These are phyloP conservation scores for Pseudotsuga menziesii DNA, from an alignment of 75 land plant genomes.

Conservation along the genomic window DNA sequence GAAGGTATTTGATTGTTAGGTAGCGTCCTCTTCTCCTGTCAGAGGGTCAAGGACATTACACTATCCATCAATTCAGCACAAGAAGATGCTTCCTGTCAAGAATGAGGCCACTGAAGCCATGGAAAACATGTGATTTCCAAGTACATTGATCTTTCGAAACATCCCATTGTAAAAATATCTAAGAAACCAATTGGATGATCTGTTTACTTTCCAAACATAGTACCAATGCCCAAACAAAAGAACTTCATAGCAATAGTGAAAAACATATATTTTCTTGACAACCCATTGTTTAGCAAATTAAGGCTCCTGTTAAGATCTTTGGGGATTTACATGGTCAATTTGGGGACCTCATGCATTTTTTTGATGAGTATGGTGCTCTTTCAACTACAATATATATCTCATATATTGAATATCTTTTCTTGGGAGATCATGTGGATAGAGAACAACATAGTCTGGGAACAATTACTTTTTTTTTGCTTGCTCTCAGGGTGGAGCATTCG, in stretches of 20 bases:
- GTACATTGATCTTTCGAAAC: too few species aligned
- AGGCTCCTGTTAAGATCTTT: constrained; percentile 23
- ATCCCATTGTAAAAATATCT: too few species aligned
- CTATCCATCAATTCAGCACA: too few species aligned
- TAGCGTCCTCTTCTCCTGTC: too few species aligned
- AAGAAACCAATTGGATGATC: too few species aligned
- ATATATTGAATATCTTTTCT: constrained; percentile 27
- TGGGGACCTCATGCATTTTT: constrained; percentile 24
- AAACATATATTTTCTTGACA: constrained; percentile 12
- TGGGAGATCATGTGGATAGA: constrained; percentile 26
- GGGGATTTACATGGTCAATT: constrained; percentile 28
- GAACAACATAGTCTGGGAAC: constrained; percentile 28
- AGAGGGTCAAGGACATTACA: too few species aligned
- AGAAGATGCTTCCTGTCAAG: too few species aligned
- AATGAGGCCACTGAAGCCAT: too few species aligned
- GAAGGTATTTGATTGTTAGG: too few species aligned
- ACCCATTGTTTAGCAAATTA: constrained; percentile 11
- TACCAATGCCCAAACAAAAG: too few species aligned
- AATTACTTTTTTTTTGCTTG: constrained; percentile 12
- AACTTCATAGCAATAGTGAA: constrained; percentile 15
- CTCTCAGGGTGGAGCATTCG: constrained; percentile 20
- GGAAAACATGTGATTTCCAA: too few species aligned
- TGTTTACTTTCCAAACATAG: too few species aligned
- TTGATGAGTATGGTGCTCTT: constrained; percentile 28
- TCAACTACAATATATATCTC: constrained; percentile 22